Base-by-base conservation (phyloP, 1,284 basidiomycete species). In the Pseudomicrostroma phylloplanum region DNA sequence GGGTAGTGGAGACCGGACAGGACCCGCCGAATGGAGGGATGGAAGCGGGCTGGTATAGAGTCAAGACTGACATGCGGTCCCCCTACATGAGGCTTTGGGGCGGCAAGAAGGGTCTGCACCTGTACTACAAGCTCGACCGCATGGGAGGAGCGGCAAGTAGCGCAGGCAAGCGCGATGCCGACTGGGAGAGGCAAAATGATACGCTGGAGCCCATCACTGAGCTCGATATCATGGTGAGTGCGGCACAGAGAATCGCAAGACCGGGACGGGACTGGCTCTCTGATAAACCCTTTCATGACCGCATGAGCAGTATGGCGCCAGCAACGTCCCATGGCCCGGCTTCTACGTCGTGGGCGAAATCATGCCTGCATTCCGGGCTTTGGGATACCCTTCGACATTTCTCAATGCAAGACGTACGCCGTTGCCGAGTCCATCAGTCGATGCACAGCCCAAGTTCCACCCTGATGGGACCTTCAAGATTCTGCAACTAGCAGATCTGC, bases 401-500 rank as follows among this genome's bases (percentile, higher is more conserved):
- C 60, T 77, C 1, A 65, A 65, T 13, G 57, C 65, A 41, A 65
- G 74, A 6, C 65, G 70, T n/a, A 69, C 59, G 39, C 71, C 71
- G 0, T 1, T 13, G 2, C 64, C 63, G 19, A 61, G 58, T 19
- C 66, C 69, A 0, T 42, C 61, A 0, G 19, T 54, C 13, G 61
- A 67, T 9, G 48, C 51, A 0, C 65, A 64, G 1, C 65, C 69
- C 13, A 55, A 15, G 0, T 78, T 78, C 65, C 49, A 57, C 3
- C 17, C 48, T 0, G 68, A 75, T 30, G 76, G 76, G 17, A 70
- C 61, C 8, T 78, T 76, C 58, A 78, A 74, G 59, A 73, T 78
- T 58, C 60, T 78, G 23, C 76, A 78, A 60, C 55, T 78, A 2
- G 72, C 74, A 15, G 76, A 78, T 51, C 57, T 78, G 40, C 76